Conservation (phyloP, 352 stramenopile genomes). For the Phytophthora fragariae region DNA sequence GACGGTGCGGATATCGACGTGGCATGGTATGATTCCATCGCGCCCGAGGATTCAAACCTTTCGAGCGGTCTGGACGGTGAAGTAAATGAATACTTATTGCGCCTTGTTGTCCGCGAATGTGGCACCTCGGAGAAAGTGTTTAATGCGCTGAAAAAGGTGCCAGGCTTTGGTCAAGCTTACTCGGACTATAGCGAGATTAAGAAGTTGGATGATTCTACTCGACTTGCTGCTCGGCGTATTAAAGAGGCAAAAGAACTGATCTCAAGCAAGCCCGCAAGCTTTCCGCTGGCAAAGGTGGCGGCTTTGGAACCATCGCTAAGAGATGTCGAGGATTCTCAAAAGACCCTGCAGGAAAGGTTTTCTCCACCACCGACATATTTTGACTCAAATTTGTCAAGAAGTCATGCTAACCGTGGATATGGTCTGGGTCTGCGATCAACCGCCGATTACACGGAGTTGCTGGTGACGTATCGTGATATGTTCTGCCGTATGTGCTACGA, state of each 20-base stretch:
- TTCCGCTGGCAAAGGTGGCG: constrained; percentile 47
- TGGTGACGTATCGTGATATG: constrained; percentile 90
- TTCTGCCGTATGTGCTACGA: constrained; percentile 94
- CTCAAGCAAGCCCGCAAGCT: constrained; percentile 19
- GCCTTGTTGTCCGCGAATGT: constrained; percentile 64
- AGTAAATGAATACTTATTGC: constrained; percentile 75
- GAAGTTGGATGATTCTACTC: constrained; percentile 59
- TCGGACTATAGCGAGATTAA: constrained; percentile 78
- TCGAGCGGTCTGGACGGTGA: constrained; percentile 69
- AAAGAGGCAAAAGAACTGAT: constrained; percentile 54
- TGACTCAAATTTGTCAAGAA: constrained; percentile 65
- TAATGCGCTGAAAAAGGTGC: constrained; percentile 61
- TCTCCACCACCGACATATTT: constrained; percentile 67
- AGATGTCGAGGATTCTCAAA: constrained; percentile 10
- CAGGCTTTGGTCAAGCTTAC: constrained; percentile 65
- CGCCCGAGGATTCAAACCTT: constrained; percentile 41
- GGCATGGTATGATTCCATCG: constrained; percentile 71
- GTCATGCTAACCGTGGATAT: constrained; percentile 40
- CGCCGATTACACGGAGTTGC: constrained; percentile 72
- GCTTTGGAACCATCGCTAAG: constrained; percentile 44
- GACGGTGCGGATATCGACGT: constrained; percentile 79
- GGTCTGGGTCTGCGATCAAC: constrained; percentile 62
- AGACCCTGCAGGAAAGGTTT: constrained; percentile 51
- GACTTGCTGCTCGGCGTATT: constrained; percentile 48
- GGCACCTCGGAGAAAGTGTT: constrained; percentile 69